Evolutionary conservation across 257 asterid species (phyloP).

Genomic region (Gentiana dahurica): DNA sequence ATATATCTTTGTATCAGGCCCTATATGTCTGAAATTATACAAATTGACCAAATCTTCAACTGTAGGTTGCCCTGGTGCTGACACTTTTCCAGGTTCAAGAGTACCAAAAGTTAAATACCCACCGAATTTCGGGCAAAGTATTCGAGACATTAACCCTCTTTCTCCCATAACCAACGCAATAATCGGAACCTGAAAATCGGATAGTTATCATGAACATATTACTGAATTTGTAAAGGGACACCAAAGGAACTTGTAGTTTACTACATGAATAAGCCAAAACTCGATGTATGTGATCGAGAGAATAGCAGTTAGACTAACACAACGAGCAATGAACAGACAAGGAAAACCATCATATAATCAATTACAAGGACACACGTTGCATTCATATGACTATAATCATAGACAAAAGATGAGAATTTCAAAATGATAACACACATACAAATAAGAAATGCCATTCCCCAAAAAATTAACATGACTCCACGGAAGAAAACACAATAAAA

Average conservation of each 20-base stretch:
- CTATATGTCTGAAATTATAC: constrained; percentile 72
- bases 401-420: too few relatives aligned
- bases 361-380: too few relatives aligned
- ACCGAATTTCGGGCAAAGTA: constrained; percentile 91
- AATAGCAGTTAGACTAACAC: too few relatives aligned
- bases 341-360: too few relatives aligned
- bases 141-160: constrained; percentile 79
- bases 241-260: background rate
- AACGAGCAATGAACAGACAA: too few relatives aligned
- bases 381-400: too few relatives aligned
- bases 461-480: too few relatives aligned
- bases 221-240: background rate
- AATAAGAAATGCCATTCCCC: too few relatives aligned
- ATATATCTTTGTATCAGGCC: constrained; percentile 72
- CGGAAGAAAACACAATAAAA: too few relatives aligned
- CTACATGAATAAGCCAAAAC: background rate
- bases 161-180: constrained; percentile 99
- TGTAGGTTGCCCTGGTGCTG: constrained; percentile 99
- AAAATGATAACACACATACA: too few relatives aligned
- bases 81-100: constrained; percentile 69
- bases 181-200: constrained; percentile 58
- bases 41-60: constrained; percentile 60
- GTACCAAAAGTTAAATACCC: constrained; percentile 96
- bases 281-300: too few relatives aligned
- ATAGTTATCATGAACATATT: background rate